phyloP scores from a whole-genome alignment of 2,329 filamentous ascomycete species.

The Zymoseptoria ardabiliae region DNA sequence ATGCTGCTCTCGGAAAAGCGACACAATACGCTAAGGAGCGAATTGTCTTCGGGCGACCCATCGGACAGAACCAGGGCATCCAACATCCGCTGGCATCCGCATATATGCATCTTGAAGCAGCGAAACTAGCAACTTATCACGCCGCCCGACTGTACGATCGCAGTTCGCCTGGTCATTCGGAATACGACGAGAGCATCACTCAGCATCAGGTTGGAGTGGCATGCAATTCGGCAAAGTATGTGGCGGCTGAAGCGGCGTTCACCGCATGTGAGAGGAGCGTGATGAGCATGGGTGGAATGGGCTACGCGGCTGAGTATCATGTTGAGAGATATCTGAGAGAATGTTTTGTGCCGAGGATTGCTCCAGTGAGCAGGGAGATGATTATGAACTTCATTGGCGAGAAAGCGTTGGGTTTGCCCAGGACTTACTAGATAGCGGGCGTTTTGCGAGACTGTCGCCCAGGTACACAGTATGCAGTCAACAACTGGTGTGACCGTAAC shows the following conservation, averaged over 20 bases:
- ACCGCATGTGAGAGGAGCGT: constrained; percentile 53
- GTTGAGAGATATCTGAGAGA: constrained; percentile 55
- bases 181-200: constrained; percentile 32
- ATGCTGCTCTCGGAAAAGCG: constrained; percentile 48
- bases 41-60: constrained; percentile 49
- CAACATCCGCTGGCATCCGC: constrained; percentile 52
- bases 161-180: constrained; percentile 28
- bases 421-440: constrained; percentile 50
- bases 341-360: constrained; percentile 52
- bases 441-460: not conserved
- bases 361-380: constrained; percentile 61
- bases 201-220: constrained; percentile 46
- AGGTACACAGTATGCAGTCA: not conserved
- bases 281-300: constrained; percentile 54
- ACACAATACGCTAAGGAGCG: constrained; percentile 43
- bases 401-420: constrained; percentile 58
- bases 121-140: constrained; percentile 55
- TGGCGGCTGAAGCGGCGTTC: constrained; percentile 55
- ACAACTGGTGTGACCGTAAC: no score
- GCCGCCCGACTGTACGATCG: constrained; percentile 52
- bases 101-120: constrained; percentile 56
- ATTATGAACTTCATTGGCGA: constrained; percentile 67
- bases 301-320: constrained; percentile 56
- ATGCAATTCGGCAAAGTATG: constrained; percentile 51
- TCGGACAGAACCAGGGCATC: constrained; percentile 54